Conservation (phyloP, 2,329 filamentous ascomycete genomes). For the Pseudocercospora cruenta region DNA sequence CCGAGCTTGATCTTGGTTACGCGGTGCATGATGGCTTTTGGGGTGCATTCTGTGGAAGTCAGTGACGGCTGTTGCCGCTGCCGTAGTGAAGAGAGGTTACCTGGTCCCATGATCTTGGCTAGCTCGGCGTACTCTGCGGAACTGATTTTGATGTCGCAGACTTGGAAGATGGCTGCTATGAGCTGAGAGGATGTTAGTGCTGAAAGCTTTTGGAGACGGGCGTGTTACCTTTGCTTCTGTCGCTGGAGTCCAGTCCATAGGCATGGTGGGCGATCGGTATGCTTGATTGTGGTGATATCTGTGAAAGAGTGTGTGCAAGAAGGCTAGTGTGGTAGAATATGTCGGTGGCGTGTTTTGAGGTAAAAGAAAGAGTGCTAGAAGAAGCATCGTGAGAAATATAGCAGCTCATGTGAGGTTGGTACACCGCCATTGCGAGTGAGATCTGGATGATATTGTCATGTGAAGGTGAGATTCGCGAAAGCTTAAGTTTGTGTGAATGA, state of each 20-base stretch:
- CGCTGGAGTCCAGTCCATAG: slow-evolving; percentile 37
- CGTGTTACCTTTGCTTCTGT: slow-evolving; percentile 36
- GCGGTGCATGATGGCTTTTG: slow-evolving; percentile 40
- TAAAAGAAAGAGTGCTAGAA: too few species aligned
- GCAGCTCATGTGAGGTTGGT: not conserved
- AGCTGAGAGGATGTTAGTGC: slow-evolving; percentile 26
- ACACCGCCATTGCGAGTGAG: not conserved
- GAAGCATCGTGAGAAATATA: too few species aligned
- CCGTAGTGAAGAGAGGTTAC: slow-evolving; percentile 18
- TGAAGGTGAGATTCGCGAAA: not conserved
- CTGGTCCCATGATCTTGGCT: slow-evolving; percentile 35
- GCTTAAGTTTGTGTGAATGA: not conserved
- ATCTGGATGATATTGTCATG: not conserved
- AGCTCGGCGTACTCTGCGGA: slow-evolving; percentile 28
- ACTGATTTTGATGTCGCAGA: slow-evolving; percentile 37
- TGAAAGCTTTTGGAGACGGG: not conserved
- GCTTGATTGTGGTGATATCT: not conserved
- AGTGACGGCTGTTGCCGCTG: not conserved
- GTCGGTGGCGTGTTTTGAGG: not conserved
- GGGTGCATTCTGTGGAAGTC: slow-evolving; percentile 32
- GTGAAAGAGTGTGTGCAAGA: not conserved
- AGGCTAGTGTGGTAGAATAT: not conserved
- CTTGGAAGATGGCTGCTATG: slow-evolving; percentile 34
- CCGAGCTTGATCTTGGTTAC: slow-evolving; percentile 30
- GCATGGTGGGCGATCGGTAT: slow-evolving; percentile 17